Evolutionary conservation across 208 protist genomes (phyloP), one percentile per base, ranked within the genome.

Genomic region (Strigomonas culicis): DNA sequence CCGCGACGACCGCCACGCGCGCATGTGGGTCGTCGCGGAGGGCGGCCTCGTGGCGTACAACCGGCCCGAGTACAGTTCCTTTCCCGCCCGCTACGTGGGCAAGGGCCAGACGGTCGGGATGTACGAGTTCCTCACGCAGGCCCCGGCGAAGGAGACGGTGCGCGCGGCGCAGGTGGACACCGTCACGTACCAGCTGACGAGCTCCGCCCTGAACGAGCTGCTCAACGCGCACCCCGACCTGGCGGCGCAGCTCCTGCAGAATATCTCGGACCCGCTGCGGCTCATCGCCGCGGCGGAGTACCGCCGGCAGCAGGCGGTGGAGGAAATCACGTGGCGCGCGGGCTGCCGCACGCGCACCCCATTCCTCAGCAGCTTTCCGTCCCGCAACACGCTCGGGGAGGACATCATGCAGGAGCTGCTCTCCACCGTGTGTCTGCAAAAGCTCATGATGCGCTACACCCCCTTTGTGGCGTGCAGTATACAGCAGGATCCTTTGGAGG

Each of bases 51-150:
- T 84, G 17, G 82, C 82, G 34, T 74, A 68, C 43, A 62, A 63
- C 63, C 77, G 77, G 27, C 78, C 77, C n/a, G 78, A 84, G 22
- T 80, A 74, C 44, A 64, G 78, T 56, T 82, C 77, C 4, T 64
- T 77, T 2, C 82, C 86, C 4, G 77, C 83, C 0, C 82, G 80
- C 43, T 87, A 74, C 63, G 71, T 89, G 27, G 59, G 74, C 11
- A 67, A 73, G 31, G 85, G 82, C 15, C 82, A 90, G 63, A 86
- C 81, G 3, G 67, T 90, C 13, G 84, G 83, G 31, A 88, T 90
- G 80, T 94, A 91, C 62, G 82, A 88, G 63, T 89, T 91, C 68
- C 75, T 94, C 34, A 86, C 82, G 28, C 78, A 87, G 70, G 69
- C 72, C 31, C 69, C 79, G 49, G 75, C 83, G 44, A 69, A 70